Base-by-base conservation (phyloP, 352 stramenopile genomes). In the Globisporangium parvum region DNA sequence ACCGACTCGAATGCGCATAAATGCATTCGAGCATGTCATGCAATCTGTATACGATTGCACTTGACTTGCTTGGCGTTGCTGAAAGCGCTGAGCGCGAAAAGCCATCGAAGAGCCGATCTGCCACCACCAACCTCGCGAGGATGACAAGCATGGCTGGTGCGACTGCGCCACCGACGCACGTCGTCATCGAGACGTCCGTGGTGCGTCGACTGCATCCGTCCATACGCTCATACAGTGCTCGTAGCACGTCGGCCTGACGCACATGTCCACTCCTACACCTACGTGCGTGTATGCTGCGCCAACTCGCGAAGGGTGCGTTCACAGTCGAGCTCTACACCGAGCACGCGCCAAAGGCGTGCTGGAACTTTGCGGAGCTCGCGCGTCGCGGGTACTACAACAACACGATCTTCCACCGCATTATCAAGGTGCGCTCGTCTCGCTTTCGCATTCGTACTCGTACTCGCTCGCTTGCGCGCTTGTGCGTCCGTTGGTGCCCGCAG, bases 331-430 rank as follows among this genome's bases (percentile, higher is more conserved):
- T 98, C 28, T 98, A 98, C 79, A 88, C 77, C 55, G 76, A 97
- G 47, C 88, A 98, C 69, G 90, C 94, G 18, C 94, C 94, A 2
- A 80, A 83, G 49, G 95, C 87, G 26, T 98, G 94, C 74, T 88
- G 93, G 71, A 98, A 98, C 74, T 84, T 98, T 41, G 71, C 75
- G 8, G 86, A 97, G 63, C 77, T 98, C 49, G 86, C 91, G 50
- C 76, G 91, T 24, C 82, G 83, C 26, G 95, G 93, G 18, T 98
- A 97, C 73, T 98, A 98, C 73, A 93, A 98, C 76, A 96, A 94
- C 57, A 96, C 88, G 15, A 93, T 97, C 54, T 98, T 98, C 67
- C 95, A 98, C 67, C 80, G 94, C 60, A 87, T 98, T 60, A 98
- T 98, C 67, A 94, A 85, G 66, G 77, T 80, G 51, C 10, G 20